Evolutionary conservation across 306 rosid genomes (phyloP).

Genomic region (Medicago arabica): DNA sequence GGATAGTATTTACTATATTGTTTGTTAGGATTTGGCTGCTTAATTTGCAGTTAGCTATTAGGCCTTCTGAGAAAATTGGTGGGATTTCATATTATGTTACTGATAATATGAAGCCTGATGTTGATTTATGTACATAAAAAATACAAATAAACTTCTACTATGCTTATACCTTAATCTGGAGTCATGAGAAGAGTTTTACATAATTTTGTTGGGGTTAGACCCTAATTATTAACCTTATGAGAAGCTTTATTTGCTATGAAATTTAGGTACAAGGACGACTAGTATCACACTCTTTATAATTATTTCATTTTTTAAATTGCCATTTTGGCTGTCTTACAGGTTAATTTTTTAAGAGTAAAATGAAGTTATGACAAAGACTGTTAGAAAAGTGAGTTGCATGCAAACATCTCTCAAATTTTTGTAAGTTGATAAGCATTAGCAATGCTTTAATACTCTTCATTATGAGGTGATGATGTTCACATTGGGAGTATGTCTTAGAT

Average conservation of each 20-base stretch:
- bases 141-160: conserved; percentile 6
- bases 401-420: too few relatives aligned
- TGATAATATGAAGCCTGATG: conserved; percentile 6
- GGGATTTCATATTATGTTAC: neutral
- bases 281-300: neutral
- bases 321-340: too few relatives aligned
- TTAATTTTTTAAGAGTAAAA: too few relatives aligned
- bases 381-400: too few relatives aligned
- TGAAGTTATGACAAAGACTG: too few relatives aligned
- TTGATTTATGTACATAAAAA: conserved; percentile 41
- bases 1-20: neutral
- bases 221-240: neutral
- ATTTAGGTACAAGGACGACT: neutral
- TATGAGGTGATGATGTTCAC: too few relatives aligned
- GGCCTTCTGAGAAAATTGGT: conserved; percentile 15
- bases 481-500: neutral
- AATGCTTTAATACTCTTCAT: too few relatives aligned
- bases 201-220: neutral
- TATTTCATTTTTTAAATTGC: neutral
- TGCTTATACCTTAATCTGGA: neutral
- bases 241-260: too few relatives aligned
- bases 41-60: conserved; percentile 14
- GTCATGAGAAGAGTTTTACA: neutral
- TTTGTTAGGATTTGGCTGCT: conserved; percentile 23
- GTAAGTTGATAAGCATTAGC: neutral